Base-by-base conservation (phyloP, 2,329 filamentous ascomycete species). In the Zymoseptoria pseudotritici region DNA sequence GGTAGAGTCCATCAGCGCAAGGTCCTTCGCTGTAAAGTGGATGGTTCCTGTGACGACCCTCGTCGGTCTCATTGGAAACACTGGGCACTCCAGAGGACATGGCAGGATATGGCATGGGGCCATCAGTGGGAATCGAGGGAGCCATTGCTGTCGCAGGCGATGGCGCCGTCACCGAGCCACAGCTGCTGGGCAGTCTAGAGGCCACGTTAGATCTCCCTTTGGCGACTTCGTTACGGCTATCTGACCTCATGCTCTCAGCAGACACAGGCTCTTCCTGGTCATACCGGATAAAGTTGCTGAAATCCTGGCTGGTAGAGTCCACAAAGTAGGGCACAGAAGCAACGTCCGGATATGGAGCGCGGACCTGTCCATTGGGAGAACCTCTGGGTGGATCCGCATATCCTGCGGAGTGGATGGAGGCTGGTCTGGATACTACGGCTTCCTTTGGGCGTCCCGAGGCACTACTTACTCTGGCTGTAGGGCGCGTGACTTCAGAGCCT, bases 1-100 rank as follows among this genome's bases (percentile, higher is more conserved):
- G 91, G 79, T 94, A 97, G 61, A 95, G 84, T 71, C 91, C 91
- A 76, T 96, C 90, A 36, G 81, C 74, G 50, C 82, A 75, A 9
- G 86, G 83, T 53, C 78, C 77, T 58, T 84, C 85, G 73, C 87
- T 86, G 79, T 92, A 93, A 11, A 90, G 78, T 20, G 80, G 82
- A 73, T 92, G 86, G 72, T 72, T 79, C 55, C 79, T 65, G 65
- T 73, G 67, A 19, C 71, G 71, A 51, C 71, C 71, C 59, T 75
- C 72, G 21, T 70, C 71, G 20, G 50, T 58, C 22, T 72, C 70
- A n/a, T 57, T 58, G 31, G 58, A 59, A 21, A 61, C 57, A 49
- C 58, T 60, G 53, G 63, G 54, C 31, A 61, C 42, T 24, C 58
- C 53, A 22, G 61, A 63, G 20, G 58, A 55, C n/a, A 29, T n/a